phyloP scores from a whole-genome alignment of 768 basidiomycete genomes.

The Mycena vitilis region DNA sequence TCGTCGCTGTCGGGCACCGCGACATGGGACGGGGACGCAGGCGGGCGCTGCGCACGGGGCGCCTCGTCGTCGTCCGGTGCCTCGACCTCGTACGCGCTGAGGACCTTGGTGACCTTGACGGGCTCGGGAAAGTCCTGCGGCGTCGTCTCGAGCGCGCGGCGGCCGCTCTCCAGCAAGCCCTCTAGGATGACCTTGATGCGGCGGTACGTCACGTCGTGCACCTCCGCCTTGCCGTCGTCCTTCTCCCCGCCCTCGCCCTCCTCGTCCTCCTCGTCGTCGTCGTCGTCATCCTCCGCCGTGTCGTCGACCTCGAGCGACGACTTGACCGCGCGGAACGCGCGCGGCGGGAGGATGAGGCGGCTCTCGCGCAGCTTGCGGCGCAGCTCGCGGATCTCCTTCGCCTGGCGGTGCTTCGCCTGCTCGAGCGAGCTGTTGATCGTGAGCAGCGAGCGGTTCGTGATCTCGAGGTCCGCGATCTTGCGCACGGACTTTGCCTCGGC shows the following conservation, averaged over 20 bases:
- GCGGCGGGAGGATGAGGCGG: slow-evolving; percentile 80
- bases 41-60: slow-evolving; percentile 23
- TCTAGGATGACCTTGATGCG: slow-evolving; percentile 77
- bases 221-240: slow-evolving; percentile 40
- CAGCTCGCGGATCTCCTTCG: slow-evolving; percentile 87
- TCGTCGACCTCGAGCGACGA: slow-evolving; percentile 59
- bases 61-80: slow-evolving; percentile 46
- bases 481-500: too few relatives aligned
- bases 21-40: slow-evolving; percentile 38
- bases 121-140: slow-evolving; percentile 62
- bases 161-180: slow-evolving; percentile 66
- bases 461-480: slow-evolving; percentile 90
- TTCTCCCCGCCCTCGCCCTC: slow-evolving; percentile 52
- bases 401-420: slow-evolving; percentile 81
- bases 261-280: slow-evolving; percentile 58
- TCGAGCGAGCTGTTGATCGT: slow-evolving; percentile 88
- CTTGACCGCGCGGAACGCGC: slow-evolving; percentile 65
- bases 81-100: slow-evolving; percentile 76
- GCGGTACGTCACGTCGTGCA: slow-evolving; percentile 67
- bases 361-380: slow-evolving; percentile 86
- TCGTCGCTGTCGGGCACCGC: slow-evolving; percentile 38
- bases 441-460: slow-evolving; percentile 87
- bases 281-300: slow-evolving; percentile 58
- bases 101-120: slow-evolving; percentile 69
- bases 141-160: slow-evolving; percentile 69